Evolutionary conservation across 2,329 filamentous ascomycete genomes (phyloP).

Genomic region (Parastagonospora nodorum): DNA sequence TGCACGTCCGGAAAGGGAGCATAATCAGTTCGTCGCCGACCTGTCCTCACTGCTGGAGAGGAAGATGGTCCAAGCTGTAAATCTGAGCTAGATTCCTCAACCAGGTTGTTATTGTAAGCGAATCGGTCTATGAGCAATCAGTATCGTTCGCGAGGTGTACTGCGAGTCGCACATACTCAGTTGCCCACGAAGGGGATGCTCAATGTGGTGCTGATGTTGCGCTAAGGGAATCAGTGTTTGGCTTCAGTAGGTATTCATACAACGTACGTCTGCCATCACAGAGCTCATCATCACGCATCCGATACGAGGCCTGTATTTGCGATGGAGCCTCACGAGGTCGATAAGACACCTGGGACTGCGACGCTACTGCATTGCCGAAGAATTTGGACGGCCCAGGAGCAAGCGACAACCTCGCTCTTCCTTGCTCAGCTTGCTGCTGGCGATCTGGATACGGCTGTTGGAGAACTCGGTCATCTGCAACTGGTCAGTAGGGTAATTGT

Average conservation of each 20-base stretch:
- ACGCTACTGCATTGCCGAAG: conserved; percentile 4
- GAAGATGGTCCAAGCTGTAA: conserved; percentile 37
- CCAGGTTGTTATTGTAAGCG: conserved; percentile 24
- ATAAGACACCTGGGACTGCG: conserved; percentile 8
- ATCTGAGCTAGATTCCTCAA: conserved; percentile 37
- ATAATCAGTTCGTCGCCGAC: conserved; percentile 32
- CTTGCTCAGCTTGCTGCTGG: conserved; percentile 41
- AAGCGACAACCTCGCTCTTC: conserved; percentile 46
- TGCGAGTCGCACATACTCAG: conserved; percentile 7
- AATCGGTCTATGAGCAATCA: conserved; percentile 14
- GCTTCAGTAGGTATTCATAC: background rate
- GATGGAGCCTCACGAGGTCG: background rate
- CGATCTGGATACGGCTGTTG: conserved; percentile 39
- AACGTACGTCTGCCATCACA: background rate
- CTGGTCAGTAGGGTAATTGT: too few species aligned
- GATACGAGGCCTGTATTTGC: too few species aligned
- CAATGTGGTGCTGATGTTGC: conserved; percentile 5
- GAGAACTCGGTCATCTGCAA: conserved; percentile 44
- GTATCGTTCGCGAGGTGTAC: conserved; percentile 6
- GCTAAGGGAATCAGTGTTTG: background rate
- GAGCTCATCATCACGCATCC: too few species aligned
- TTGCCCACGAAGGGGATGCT: conserved; percentile 4
- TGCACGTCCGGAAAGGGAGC: background rate
- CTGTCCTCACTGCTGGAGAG: conserved; percentile 48
- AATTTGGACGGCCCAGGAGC: conserved; percentile 25